Evolutionary conservation across 2,329 filamentous ascomycete genomes (phyloP).

Genomic region (Pseudogymnoascus sp.): DNA sequence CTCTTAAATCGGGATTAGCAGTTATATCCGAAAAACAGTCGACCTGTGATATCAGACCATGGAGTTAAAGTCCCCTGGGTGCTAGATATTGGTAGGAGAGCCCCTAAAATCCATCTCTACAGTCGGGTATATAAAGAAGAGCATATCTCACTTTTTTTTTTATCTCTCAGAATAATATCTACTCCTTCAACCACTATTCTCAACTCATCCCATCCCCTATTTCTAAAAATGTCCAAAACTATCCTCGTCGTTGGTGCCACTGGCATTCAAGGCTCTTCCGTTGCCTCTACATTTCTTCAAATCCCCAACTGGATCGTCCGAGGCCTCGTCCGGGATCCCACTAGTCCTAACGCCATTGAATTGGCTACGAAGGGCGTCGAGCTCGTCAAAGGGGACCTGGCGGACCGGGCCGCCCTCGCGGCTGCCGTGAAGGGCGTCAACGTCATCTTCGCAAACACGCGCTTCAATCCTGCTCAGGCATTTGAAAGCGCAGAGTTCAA

Average conservation of each 20-base stretch:
- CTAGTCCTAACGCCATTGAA: constrained; percentile 24
- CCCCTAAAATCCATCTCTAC: neutral
- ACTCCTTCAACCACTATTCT: neutral
- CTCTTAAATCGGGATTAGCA: neutral
- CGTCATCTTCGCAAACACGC: constrained; percentile 46
- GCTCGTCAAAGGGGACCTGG: constrained; percentile 36
- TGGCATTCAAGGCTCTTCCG: constrained; percentile 13
- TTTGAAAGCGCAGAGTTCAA: neutral
- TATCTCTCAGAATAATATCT: neutral
- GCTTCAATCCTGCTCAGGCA: constrained; percentile 17
- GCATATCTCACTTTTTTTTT: neutral
- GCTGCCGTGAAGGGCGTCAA: constrained; percentile 39
- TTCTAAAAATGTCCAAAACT: neutral
- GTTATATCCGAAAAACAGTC: neutral
- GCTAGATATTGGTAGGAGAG: neutral
- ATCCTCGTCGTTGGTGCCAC: neutral
- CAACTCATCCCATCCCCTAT: neutral
- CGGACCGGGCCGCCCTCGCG: constrained; percentile 33
- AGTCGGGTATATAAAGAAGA: neutral
- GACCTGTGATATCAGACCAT: neutral
- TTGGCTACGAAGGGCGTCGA: constrained; percentile 36
- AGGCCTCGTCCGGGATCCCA: constrained; percentile 18
- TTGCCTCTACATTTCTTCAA: constrained; percentile 20
- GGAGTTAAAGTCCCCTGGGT: neutral
- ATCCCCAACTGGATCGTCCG: constrained; percentile 18